A percentile compares a stretch with the other conserved stretches of the same genome.
Conservation (phyloP, 2,329 filamentous ascomycete species). For the Aureobasidium uvarum region DNA sequence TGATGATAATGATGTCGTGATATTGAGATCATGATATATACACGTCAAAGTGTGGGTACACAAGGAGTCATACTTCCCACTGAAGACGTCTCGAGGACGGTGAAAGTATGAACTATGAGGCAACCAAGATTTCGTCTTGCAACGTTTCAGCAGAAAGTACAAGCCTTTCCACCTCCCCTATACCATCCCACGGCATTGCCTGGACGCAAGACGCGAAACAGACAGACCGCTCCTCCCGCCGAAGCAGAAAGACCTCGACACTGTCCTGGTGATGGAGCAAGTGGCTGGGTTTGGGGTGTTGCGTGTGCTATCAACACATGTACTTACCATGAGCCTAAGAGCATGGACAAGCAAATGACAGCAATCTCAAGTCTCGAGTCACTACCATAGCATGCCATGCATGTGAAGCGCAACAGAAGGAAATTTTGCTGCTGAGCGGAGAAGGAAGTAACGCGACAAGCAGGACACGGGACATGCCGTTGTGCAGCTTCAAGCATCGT, state of each 20-base stretch:
- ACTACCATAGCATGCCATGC: neutral
- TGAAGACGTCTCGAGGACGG: conserved; percentile 24
- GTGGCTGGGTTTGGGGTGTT: conserved; percentile 28
- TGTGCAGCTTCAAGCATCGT: conserved; percentile 15
- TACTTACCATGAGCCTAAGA: conserved; percentile 2
- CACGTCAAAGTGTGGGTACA: conserved; percentile 16
- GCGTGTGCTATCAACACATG: neutral
- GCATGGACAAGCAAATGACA: neutral
- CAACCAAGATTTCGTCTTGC: conserved; percentile 25
- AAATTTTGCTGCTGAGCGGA: conserved; percentile 20
- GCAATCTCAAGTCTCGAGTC: neutral
- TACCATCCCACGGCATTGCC: conserved; percentile 28
- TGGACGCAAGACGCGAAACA: conserved; percentile 28
- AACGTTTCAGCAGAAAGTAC: conserved; percentile 23
- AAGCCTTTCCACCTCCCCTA: conserved; percentile 17
- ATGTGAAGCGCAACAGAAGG: conserved; percentile 18
- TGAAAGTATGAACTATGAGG: conserved; percentile 29
- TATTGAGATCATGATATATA: neutral
- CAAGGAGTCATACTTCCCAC: conserved; percentile 28
- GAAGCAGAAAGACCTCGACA: conserved; percentile 24
- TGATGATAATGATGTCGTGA: too few relatives aligned
- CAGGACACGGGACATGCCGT: conserved; percentile 12
- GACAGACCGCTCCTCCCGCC: conserved; percentile 26
- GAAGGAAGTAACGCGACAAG: conserved; percentile 17
- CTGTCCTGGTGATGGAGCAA: conserved; percentile 18